A percentile compares a stretch with the other conserved stretches of the same genome.
Conservation (phyloP, 768 basidiomycete genomes). For the Tulasnella sp. region DNA sequence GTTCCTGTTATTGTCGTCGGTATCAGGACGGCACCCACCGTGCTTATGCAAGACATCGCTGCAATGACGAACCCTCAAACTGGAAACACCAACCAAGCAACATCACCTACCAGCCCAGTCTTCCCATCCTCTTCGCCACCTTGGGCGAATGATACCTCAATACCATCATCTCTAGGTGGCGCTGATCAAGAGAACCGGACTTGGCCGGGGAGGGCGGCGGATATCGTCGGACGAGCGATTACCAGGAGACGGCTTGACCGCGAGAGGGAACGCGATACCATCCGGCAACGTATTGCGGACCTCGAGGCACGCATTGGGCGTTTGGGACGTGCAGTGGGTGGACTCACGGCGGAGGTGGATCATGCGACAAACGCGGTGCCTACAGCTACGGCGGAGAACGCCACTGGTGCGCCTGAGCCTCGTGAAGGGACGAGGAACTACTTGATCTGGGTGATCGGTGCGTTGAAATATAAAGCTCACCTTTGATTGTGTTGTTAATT, state of each 20-base stretch:
- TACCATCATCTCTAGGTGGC: background rate
- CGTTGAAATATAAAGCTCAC: background rate
- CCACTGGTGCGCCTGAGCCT: background rate
- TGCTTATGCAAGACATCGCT: slow-evolving; percentile 3
- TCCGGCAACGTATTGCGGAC: no score
- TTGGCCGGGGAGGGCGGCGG: no score
- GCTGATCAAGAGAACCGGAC: no score
- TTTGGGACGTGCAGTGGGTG: no score
- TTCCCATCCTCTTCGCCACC: background rate
- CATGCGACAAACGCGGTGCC: background rate
- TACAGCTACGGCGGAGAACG: no score
- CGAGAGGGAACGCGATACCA: no score
- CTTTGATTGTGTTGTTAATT: background rate
- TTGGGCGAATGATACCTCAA: background rate
- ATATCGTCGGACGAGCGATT: no score
- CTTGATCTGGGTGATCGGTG: slow-evolving; percentile 18
- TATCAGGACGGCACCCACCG: slow-evolving; percentile 11
- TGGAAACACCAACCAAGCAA: background rate
- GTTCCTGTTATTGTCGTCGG: slow-evolving; percentile 16
- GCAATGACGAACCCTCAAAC: background rate
- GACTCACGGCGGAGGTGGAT: no score
- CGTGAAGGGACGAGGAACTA: slow-evolving; percentile 16
- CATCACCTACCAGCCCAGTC: background rate
- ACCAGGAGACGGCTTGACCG: no score
- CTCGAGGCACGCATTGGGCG: no score